Evolutionary conservation across 257 asterid genomes (phyloP).

Genomic region (Solanum medicagineum): DNA sequence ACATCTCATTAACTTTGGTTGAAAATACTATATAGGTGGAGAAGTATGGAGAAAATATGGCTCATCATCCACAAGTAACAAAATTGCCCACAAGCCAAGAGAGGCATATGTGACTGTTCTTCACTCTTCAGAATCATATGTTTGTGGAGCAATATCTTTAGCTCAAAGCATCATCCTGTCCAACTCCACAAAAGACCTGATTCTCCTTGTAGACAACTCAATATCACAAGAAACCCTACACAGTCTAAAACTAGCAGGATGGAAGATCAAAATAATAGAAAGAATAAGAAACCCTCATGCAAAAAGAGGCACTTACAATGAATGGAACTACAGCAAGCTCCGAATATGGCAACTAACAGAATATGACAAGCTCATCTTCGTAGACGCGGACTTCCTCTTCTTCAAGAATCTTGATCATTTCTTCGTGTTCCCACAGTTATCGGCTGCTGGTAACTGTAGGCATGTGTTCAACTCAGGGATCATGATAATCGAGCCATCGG

Average conservation of each 20-base stretch:
- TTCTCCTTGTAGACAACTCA: constrained; percentile 21
- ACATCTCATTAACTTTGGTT: background rate
- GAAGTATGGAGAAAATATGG: background rate
- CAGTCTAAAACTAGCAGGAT: constrained; percentile 22
- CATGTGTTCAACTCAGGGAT: constrained; percentile 73
- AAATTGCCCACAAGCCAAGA: constrained; percentile 1
- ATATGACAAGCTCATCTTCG: constrained; percentile 50
- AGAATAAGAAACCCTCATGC: constrained; percentile 30
- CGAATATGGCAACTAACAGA: constrained; percentile 64
- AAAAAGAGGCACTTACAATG: constrained; percentile 38
- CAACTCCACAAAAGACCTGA: constrained; percentile 24
- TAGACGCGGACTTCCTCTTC: constrained; percentile 58
- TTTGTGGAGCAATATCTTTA: constrained; percentile 30
- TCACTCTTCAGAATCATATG: constrained; percentile 34
- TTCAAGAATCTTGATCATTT: constrained; percentile 40
- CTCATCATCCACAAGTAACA: background rate
- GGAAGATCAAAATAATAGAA: constrained; percentile 20
- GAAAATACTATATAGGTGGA: constrained; percentile 3
- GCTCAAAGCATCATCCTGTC: constrained; percentile 27
- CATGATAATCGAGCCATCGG: constrained; percentile 77
- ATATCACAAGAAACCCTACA: constrained; percentile 9
- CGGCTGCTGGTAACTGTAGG: constrained; percentile 50
- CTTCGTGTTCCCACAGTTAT: constrained; percentile 55
- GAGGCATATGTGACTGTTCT: constrained; percentile 31
- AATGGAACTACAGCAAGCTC: constrained; percentile 86